A percentile compares a stretch with the other conserved stretches of the same genome.
phyloP scores from a whole-genome alignment of 768 basidiomycete genomes.

The Leccinum obscurum region DNA sequence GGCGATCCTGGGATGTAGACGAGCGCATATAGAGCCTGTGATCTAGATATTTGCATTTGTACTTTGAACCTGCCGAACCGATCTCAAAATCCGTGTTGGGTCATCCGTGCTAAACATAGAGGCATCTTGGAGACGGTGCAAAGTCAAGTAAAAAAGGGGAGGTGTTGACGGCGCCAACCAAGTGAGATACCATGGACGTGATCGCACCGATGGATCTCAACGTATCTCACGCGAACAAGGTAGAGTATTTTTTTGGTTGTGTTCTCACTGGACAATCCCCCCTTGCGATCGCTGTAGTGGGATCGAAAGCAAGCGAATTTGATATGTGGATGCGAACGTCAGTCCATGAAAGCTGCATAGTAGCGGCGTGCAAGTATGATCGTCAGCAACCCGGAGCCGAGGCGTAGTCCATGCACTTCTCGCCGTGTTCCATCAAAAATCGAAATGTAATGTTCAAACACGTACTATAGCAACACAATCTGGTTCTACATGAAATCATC shows the following conservation, averaged over 20 bases:
- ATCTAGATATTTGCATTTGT: background rate
- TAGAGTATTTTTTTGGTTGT: constrained; percentile 76
- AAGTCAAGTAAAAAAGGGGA: background rate
- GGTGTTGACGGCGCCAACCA: constrained; percentile 47
- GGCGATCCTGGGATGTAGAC: background rate
- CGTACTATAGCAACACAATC: constrained; percentile 16
- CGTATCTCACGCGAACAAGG: constrained; percentile 87
- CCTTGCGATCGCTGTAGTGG: constrained; percentile 89
- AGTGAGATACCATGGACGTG: constrained; percentile 90
- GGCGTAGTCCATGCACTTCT: background rate
- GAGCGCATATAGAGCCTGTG: background rate
- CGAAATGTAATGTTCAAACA: constrained; percentile 2
- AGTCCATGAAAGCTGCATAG: constrained; percentile 76
- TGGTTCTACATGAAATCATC: constrained; percentile 88
- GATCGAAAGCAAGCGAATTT: constrained; percentile 91
- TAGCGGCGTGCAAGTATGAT: constrained; percentile 60
- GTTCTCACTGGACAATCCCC: constrained; percentile 96
- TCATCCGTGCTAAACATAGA: background rate
- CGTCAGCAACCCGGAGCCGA: constrained; percentile 40
- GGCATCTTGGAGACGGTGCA: background rate
- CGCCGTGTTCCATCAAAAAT: constrained; percentile 3
- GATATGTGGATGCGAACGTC: constrained; percentile 88
- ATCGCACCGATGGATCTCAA: constrained; percentile 76
- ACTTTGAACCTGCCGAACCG: background rate
- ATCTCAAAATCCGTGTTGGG: background rate